Evolutionary conservation across 225 moss, liverwort and hornwort genomes (phyloP), one percentile per base, ranked within the genome.

Genomic region (Climacium dendroides): DNA sequence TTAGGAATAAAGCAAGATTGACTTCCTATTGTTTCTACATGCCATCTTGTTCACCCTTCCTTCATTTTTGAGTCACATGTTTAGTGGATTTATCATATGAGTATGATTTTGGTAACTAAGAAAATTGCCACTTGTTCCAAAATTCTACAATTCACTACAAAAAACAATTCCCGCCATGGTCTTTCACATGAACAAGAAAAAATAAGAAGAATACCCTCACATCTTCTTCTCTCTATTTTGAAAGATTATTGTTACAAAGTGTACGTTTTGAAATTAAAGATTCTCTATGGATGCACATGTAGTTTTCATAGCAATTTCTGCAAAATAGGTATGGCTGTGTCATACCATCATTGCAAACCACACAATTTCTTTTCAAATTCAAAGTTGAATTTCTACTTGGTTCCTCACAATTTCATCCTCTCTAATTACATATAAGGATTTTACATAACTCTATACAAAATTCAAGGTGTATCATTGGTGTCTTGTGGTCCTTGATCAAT

Each of bases 281-380:
- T 25, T 0, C 4, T 2, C 8, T 41, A 14, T 2, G 1, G 2
- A 0, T 26, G 23, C 2, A 9, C 5, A 43, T 15, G 7, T 25
- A 41, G 24, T 24, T 69, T 41, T 4, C 14, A 41, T 25, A 0
- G 0, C 15, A 25, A 14, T 24, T 24, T 69, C 0, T 39, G 1
- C 4, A 22, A 25, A 41, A 24, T 39, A 3, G 41, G 5, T 25
- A 41, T 14, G 2, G 3, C 2, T 0, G 1, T 23, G 13, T 70
- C 15, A 41, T 5, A 24, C 14, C 0, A 25, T 13, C 24, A 69
- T 39, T 39, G 24, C 7, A 69, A 24, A 25, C 22, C 22, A 66
- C 19, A 35, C 5, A 8, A 25, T 14, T 41, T 1, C 13, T 3
- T 26, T 3, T 43, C 43, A 41, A 70, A 26, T 70, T 70, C 2